Evolutionary conservation across 169 alveolate species (phyloP).

Genomic region (Condylostoma magnum): DNA sequence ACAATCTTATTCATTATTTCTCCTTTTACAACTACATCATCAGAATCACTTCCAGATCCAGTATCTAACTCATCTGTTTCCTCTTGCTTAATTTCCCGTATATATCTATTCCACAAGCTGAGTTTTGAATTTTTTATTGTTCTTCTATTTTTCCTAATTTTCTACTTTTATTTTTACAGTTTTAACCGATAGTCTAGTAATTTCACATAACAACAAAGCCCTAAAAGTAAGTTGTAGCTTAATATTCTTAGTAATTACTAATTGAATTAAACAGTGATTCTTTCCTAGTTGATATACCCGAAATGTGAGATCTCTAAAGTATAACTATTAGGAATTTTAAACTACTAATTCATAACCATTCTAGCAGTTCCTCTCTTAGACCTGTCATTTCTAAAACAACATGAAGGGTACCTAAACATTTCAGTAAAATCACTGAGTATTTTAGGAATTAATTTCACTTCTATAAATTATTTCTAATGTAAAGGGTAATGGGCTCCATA

Average conservation of each 20-base stretch:
- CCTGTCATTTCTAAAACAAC: slow-evolving; percentile 38
- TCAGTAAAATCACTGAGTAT: slow-evolving; percentile 39
- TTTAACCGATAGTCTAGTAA: no score
- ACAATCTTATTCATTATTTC: no score
- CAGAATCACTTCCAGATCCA: no score
- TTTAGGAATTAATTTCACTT: slow-evolving; percentile 45
- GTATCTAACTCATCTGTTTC: no score
- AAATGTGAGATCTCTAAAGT: slow-evolving; percentile 64
- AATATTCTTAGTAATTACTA: not conserved
- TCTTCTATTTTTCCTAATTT: no score
- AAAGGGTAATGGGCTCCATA: slow-evolving; percentile 63
- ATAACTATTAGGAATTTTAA: slow-evolving; percentile 58
- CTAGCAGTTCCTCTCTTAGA: slow-evolving; percentile 50
- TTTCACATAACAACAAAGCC: no score
- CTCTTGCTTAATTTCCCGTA: no score
- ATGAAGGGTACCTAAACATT: slow-evolving; percentile 44
- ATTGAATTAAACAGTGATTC: slow-evolving; percentile 31
- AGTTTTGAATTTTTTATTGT: no score
- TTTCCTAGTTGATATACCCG: slow-evolving; percentile 38
- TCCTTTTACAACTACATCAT: no score
- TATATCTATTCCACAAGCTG: no score
- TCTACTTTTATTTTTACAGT: no score
- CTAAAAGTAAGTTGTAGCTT: not conserved
- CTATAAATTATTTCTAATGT: slow-evolving; percentile 38
- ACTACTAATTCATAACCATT: slow-evolving; percentile 41